Base-by-base conservation (phyloP, 805 yeast species). In the Starmerella floris region DNA sequence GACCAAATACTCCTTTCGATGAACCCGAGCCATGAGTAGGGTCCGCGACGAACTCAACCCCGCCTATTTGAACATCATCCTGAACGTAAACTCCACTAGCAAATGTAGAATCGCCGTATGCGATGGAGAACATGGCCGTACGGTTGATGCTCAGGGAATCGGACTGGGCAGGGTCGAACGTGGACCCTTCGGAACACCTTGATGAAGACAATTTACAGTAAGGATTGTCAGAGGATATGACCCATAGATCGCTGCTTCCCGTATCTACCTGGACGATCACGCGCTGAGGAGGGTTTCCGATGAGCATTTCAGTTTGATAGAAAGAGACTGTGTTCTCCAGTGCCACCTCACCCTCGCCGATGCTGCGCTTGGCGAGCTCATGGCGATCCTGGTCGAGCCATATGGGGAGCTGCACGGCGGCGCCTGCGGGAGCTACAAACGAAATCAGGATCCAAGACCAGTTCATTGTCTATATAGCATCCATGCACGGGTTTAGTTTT, bases 191-290 rank as follows among this genome's bases (percentile, higher is more conserved):
- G 1, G 44, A 19, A 40, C 50, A 49, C 35, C 39, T 39, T 9
- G 3, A 16, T 6, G 8, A 5, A 13, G 6, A 4, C 17, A 13
- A 11, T 13, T 19, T 16, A 51, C 60, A 62, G 42, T 65, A 69
- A 2, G 77, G 69, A 51, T 74, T 75, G 26, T 60, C 53, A 2
- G 67, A 50, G 28, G 66, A 63, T 47, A 70, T 65, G 23, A 79
- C 74, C 83, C 84, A 79, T 39, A 79, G 56, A 56, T 81, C 91
- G 1, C 80, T 69, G 1, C 85, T 78, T 2, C 91, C 93, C 1
- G 88, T 81, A 56, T 81, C 93, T 17, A 81, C 58, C 37, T 76
- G 61, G 3, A 79, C 75, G 2, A 64, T 63, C 9, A 79, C 64
- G 2, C 62, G 55, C 51, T 78, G 79, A 1, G 62, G 55, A 2